Conservation (phyloP, 2,329 filamentous ascomycete genomes). For the Stachybotrys echinatus region DNA sequence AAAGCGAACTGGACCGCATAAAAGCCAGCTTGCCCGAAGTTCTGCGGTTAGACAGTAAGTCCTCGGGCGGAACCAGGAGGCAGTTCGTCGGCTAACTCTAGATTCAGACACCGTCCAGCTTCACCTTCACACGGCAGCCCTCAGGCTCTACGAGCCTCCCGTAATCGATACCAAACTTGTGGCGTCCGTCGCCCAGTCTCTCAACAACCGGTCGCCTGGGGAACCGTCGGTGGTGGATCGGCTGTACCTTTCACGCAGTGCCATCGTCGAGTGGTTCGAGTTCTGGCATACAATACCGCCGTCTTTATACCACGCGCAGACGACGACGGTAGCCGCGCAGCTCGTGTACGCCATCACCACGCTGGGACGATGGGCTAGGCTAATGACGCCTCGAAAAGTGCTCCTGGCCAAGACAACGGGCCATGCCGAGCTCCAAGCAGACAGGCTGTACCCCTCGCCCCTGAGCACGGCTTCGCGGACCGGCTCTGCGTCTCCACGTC, state of each 20-base stretch:
- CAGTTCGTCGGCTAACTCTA: not conserved
- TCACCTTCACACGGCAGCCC: constrained; percentile 32
- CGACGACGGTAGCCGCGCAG: constrained; percentile 38
- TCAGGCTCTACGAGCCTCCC: constrained; percentile 45
- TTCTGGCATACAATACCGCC: constrained; percentile 40
- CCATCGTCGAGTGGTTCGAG: constrained; percentile 44
- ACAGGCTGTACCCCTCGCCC: not conserved
- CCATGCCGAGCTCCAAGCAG: not conserved
- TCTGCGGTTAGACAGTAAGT: constrained; percentile 33
- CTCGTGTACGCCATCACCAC: constrained; percentile 46
- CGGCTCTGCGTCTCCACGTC: too few relatives aligned
- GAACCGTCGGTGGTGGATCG: constrained; percentile 39
- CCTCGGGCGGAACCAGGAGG: not conserved
- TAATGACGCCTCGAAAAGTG: constrained; percentile 31
- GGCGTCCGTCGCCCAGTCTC: constrained; percentile 35
- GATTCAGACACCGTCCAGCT: constrained; percentile 30
- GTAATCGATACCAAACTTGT: constrained; percentile 34
- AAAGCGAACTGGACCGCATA: constrained; percentile 38
- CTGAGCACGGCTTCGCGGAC: not conserved
- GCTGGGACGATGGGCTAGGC: constrained; percentile 45
- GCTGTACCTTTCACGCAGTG: constrained; percentile 42
- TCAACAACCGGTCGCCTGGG: constrained; percentile 29
- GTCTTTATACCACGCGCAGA: constrained; percentile 36
- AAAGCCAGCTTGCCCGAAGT: constrained; percentile 25
- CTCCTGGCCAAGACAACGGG: constrained; percentile 6